A percentile compares a stretch with the other conserved stretches of the same genome.
These are phyloP conservation scores for Zasmidium angulare DNA, from an alignment of 2,329 filamentous ascomycete species.

Conservation along the genomic window DNA sequence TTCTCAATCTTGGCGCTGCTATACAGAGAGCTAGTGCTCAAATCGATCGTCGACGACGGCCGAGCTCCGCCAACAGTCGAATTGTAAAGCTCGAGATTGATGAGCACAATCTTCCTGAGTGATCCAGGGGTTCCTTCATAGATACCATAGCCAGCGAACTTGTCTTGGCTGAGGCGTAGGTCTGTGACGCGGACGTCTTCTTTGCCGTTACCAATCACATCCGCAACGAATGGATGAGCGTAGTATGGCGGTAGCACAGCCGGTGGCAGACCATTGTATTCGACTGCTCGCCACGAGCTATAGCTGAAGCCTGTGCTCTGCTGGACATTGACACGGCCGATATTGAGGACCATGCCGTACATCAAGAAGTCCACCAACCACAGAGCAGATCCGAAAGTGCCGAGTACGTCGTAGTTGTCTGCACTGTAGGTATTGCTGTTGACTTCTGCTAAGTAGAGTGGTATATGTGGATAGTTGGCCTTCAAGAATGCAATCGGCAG, in stretches of 20 bases:
- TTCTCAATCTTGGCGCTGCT: slow-evolving; percentile 11
- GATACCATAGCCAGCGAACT: slow-evolving; percentile 11
- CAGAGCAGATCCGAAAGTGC: slow-evolving; percentile 12
- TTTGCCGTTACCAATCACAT: slow-evolving; percentile 10
- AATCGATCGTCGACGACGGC: slow-evolving; percentile 1
- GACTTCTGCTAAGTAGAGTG: slow-evolving; percentile 12
- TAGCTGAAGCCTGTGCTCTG: slow-evolving; percentile 17
- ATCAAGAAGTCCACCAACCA: slow-evolving; percentile 15
- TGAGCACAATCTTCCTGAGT: slow-evolving; percentile 11
- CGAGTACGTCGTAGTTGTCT: slow-evolving; percentile 9
- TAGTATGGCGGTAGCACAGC: slow-evolving; percentile 17
- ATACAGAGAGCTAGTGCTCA: neutral
- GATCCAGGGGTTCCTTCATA: slow-evolving; percentile 11
- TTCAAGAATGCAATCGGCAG: slow-evolving; percentile 13
- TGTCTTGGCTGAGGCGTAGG: slow-evolving; percentile 6
- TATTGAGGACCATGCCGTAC: slow-evolving; percentile 8
- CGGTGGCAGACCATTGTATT: slow-evolving; percentile 4
- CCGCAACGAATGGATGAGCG: slow-evolving; percentile 16
- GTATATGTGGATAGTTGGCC: slow-evolving; percentile 8
- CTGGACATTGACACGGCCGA: slow-evolving; percentile 16
- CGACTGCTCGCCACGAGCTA: slow-evolving; percentile 10
- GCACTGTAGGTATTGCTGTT: slow-evolving; percentile 14
- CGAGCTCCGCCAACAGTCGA: neutral
- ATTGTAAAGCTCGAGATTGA: slow-evolving; percentile 12
- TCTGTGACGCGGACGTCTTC: slow-evolving; percentile 10